These are phyloP conservation scores for Rhizophagus clarus DNA, from an alignment of 192 early-diverging fungal genomes.

Conservation along the genomic window DNA sequence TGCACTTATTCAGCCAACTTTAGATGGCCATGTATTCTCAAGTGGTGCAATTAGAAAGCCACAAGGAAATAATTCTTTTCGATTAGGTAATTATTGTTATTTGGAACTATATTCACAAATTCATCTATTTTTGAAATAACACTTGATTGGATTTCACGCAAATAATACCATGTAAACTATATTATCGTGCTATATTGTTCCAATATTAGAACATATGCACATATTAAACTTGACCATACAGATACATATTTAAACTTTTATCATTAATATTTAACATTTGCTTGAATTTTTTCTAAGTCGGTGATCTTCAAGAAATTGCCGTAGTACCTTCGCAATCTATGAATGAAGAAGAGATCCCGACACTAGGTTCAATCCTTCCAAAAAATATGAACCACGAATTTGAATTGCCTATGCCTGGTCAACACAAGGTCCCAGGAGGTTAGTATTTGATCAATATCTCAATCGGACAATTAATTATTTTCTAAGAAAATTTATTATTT, in stretches of 20 bases:
- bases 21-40: background rate
- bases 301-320: background rate
- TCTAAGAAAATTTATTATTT: background rate
- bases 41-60: background rate
- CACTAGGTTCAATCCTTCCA: background rate
- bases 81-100: background rate
- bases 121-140: no score
- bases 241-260: background rate
- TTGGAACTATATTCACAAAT: background rate
- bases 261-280: background rate
- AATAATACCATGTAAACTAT: no score
- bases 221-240: no score
- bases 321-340: background rate
- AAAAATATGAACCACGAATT: background rate
- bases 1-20: constrained; percentile 4
- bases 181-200: no score
- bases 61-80: background rate
- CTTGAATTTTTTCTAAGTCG: background rate
- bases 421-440: background rate
- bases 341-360: background rate
- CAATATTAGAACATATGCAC: no score
- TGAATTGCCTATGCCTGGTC: background rate
- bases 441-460: background rate
- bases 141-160: no score
- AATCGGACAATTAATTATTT: background rate